Base-by-base conservation (phyloP, 23 red algal genomes). In the Gracilaria gracilis region DNA sequence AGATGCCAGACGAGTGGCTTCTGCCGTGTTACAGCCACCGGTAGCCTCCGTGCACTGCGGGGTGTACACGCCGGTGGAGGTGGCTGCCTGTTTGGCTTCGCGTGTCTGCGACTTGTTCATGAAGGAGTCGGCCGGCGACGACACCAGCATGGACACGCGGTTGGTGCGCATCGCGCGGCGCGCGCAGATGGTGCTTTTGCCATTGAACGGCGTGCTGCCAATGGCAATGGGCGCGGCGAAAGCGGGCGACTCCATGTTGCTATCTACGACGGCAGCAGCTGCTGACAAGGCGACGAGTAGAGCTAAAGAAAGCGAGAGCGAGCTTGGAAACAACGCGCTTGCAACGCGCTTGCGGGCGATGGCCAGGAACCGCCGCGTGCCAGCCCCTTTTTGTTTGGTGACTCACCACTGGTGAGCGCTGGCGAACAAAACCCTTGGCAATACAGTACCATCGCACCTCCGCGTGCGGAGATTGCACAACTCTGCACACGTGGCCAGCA, bases 31-130 rank as follows among this genome's bases (percentile, higher is more conserved):
- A 35, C 47, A 35, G 3, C 86, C 91, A 36, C 48, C 72, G 14
- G 40, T 82, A 51, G 47, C 91, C 83, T 94, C 91, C 38, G 93
- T 90, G 93, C 93, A 95, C 61, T 91, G 86, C 36, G 69, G 37
- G 9, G 85, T 86, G 87, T 95, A 95, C 47, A 84, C 81, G 19
- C 85, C 85, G 4, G 34, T 64, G 0, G 78, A 40, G 7, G 80
- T 67, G 46, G 93, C 87, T 0, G 79, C 81, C 7, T 65, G 39
- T 84, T 95, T 95, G 25, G 77, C 85, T 50, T 80, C 61, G 3
- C 67, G 46, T 9, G 73, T 81, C 50, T 88, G 50, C 55, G 76
- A 83, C 29, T 31, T 38, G 34, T 75, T 74, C 53, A 89, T 88
- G 61, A 61, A 95, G 29, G 57, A 38, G 40, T 93, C 90, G 64